phyloP scores from a whole-genome alignment of 192 early-diverging fungal genomes.

The Podila clonocystis region DNA sequence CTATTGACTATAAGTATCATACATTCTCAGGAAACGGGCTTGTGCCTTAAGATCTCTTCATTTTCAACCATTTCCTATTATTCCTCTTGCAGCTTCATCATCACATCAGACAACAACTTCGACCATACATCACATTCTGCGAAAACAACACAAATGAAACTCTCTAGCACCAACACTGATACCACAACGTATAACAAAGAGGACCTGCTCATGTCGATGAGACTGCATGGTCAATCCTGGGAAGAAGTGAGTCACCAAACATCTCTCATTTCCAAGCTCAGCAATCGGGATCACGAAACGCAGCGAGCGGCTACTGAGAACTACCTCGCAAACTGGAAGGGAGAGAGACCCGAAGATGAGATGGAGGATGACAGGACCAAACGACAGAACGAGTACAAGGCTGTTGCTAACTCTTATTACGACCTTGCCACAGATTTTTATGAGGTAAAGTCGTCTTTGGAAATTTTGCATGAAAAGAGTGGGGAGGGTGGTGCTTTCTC shows the following conservation, averaged over 20 bases:
- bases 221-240: slow-evolving; percentile 60
- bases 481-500: background rate
- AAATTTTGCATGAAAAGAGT: no score
- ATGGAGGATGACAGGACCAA: slow-evolving; percentile 64
- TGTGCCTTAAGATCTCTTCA: no score
- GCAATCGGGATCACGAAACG: slow-evolving; percentile 72
- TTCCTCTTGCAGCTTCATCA: no score
- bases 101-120: no score
- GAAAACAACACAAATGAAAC: no score
- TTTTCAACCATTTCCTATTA: no score
- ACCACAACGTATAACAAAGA: slow-evolving; percentile 38
- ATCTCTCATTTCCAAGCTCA: slow-evolving; percentile 57
- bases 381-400: slow-evolving; percentile 67
- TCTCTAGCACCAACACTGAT: no score
- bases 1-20: no score
- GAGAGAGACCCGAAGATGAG: slow-evolving; percentile 56
- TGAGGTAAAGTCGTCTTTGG: slow-evolving; percentile 58
- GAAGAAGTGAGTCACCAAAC: slow-evolving; percentile 26
- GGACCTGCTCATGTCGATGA: slow-evolving; percentile 60
- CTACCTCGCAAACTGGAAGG: slow-evolving; percentile 78
- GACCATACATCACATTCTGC: no score
- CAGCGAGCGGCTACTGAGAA: slow-evolving; percentile 70
- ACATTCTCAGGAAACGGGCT: no score
- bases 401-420: slow-evolving; percentile 84
- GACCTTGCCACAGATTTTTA: slow-evolving; percentile 88